phyloP scores from a whole-genome alignment of 495 filamentous ascomycete genomes.

The Jackrogersella minutella region DNA sequence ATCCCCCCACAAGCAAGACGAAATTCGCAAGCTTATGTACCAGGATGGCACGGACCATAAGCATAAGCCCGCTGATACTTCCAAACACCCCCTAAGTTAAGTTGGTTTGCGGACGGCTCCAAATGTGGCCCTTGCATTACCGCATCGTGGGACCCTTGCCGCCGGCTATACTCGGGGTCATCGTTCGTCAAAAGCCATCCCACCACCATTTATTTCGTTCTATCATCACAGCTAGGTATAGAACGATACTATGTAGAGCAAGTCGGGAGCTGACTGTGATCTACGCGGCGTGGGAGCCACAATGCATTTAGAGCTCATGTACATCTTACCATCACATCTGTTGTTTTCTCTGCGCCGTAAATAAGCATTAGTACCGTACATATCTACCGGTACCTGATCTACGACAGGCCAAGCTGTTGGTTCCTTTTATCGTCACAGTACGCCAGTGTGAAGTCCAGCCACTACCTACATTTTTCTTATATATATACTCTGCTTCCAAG shows the following conservation, averaged over 20 bases:
- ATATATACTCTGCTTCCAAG: neutral
- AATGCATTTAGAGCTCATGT: neutral
- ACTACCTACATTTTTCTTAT: neutral
- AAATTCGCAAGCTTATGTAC: no score
- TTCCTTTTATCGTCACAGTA: no score
- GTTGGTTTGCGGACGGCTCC: slow-evolving; percentile 23
- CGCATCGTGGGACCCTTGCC: slow-evolving; percentile 32
- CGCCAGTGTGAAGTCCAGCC: no score
- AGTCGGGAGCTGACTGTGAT: neutral
- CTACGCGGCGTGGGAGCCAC: neutral
- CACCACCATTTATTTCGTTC: neutral
- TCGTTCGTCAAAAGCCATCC: neutral
- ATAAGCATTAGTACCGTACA: neutral
- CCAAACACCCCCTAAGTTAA: no score
- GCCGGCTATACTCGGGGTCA: slow-evolving; percentile 16
- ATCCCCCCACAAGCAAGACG: no score
- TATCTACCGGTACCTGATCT: neutral
- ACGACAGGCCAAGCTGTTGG: neutral
- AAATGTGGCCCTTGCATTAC: slow-evolving; percentile 32
- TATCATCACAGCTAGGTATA: neutral
- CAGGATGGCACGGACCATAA: no score
- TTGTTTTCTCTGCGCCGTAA: neutral
- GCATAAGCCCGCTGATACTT: no score
- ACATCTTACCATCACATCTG: neutral
- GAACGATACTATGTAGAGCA: neutral